A percentile compares a stretch with the other conserved stretches of the same genome.
phyloP scores from a whole-genome alignment of 805 yeast genomes.

The Priceomyces carsonii region DNA sequence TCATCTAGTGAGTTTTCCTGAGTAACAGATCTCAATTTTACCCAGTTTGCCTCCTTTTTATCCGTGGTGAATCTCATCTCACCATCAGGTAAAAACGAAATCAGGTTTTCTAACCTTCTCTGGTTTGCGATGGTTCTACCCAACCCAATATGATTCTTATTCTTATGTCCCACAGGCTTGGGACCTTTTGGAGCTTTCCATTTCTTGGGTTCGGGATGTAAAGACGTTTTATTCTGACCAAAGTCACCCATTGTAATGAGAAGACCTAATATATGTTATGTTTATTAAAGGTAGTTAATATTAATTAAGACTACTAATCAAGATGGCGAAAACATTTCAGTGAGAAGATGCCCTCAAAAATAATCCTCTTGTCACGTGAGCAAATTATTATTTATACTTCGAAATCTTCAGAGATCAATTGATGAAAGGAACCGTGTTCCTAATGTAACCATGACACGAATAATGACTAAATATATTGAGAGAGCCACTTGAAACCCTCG shows the following conservation, averaged over 20 bases:
- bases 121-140: conserved; percentile 83
- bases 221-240: conserved; percentile 36
- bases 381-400: too few species aligned
- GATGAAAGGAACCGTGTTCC: too few species aligned
- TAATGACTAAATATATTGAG: conserved; percentile 88
- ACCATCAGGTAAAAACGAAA: conserved; percentile 78
- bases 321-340: too few species aligned
- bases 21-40: conserved; percentile 87
- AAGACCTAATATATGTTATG: too few species aligned
- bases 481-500: conserved; percentile 97
- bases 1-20: conserved; percentile 94
- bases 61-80: conserved; percentile 87
- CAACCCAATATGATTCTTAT: conserved; percentile 79
- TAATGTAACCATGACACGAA: too few species aligned
- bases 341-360: too few species aligned
- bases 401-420: too few species aligned
- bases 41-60: conserved; percentile 85
- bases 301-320: too few species aligned
- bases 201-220: conserved; percentile 57
- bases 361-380: too few species aligned
- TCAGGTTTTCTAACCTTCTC: conserved; percentile 65
- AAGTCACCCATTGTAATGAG: conserved; percentile 15
- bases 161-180: conserved; percentile 81
- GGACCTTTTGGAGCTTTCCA: conserved; percentile 94
- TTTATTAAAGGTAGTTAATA: too few species aligned